These are phyloP conservation scores for Stephanodiscus minutulus DNA, from an alignment of 108 stramenopile species.

Conservation along the genomic window DNA sequence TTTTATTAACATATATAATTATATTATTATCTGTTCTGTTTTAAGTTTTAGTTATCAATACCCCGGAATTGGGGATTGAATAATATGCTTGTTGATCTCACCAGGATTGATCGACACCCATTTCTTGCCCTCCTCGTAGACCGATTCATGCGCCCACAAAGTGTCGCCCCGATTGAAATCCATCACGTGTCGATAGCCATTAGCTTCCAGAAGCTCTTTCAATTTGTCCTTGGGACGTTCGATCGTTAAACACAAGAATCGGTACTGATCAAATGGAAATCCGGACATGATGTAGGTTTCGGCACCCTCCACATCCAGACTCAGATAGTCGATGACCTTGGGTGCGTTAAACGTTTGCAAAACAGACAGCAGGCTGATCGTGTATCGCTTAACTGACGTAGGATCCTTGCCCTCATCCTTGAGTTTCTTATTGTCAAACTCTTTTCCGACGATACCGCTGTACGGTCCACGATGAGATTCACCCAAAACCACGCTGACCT, in stretches of 20 bases:
- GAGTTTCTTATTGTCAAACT: neutral
- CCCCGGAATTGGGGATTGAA: no score
- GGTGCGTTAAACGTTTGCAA: constrained; percentile 18
- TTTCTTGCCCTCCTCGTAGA: neutral
- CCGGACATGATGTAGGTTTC: constrained; percentile 14
- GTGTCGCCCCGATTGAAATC: constrained; percentile 63
- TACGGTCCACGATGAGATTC: neutral
- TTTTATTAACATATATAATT: no score
- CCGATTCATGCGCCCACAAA: constrained; percentile 58
- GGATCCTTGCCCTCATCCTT: neutral
- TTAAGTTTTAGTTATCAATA: no score
- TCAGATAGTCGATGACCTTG: constrained; percentile 20
- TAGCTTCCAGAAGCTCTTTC: constrained; percentile 17
- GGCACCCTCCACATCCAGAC: constrained; percentile 33
- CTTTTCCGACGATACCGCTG: constrained; percentile 4
- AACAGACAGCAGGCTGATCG: neutral
- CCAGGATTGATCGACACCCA: neutral
- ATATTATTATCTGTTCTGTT: no score
- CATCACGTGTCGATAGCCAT: constrained; percentile 48
- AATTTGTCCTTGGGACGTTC: constrained; percentile 29
- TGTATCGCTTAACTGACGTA: neutral
- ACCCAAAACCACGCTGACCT: no score
- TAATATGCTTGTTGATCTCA: no score
- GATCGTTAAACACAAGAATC: constrained; percentile 11
- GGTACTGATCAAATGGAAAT: constrained; percentile 22